Evolutionary conservation across 805 yeast genomes (phyloP), one percentile per base, ranked within the genome.

Genomic region (Debaryomyces castellii): DNA sequence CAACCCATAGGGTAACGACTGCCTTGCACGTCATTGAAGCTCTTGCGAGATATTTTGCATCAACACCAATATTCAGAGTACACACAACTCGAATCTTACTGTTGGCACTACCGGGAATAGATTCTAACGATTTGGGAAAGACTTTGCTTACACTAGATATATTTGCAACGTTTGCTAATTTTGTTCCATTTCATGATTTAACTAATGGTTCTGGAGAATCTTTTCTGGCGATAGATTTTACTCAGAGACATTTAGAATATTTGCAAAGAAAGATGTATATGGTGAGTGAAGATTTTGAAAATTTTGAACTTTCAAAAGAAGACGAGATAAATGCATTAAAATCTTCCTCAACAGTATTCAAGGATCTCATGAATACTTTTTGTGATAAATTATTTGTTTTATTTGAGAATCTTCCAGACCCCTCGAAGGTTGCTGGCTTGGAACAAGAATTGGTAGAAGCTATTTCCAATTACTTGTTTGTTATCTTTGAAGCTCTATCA

Each of bases 61-160:
- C 68, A 5, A 73, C 79, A 2, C 85, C 85, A 1, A 63, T 81
- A 1, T 89, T 78, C 58, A 71, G 96, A 37, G 82, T 88, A 10
- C 99, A 94, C 57, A 68, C 89, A 10, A 81, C 95, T 0, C 79
- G 95, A 44, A 69, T 94, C 12, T 60, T 91, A 33, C 78, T 83
- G 22, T 73, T 89, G 62, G 69, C 84, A 2, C 62, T 90, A 6
- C 87, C 90, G 0, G 96, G 94, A 24, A 82, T 94, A 23, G 98
- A 94, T 60, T 80, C 91, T 0, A 94, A 91, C 60, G 99, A 94
- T 63, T 74, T 89, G 40, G 74, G 73, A 11, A 80, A 91, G 58
- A 84, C 96, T 0, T 73, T 82, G 12, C 76, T 81, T 42, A 78
- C 96, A 0, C 66, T 91, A 34, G 78, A 83, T 47, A 76, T 87